Evolutionary conservation across 2,329 filamentous ascomycete genomes (phyloP), one percentile per base, ranked within the genome.

Genomic region (Diaporthe vexans): DNA sequence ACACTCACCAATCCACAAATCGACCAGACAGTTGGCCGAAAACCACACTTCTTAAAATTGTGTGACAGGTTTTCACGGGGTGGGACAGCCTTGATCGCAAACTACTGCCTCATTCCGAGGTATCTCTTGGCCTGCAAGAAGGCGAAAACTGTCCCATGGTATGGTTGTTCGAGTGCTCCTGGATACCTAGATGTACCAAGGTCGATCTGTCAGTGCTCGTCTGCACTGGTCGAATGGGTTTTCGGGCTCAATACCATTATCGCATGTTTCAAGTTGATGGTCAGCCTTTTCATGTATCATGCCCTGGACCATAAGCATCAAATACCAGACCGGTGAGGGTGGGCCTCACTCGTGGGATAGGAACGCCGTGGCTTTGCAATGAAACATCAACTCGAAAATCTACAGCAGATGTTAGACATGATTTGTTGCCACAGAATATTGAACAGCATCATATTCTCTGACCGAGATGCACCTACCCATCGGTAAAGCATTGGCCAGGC

Each of bases 51-150:
- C 9, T 17, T 9, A 19, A 65, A 4, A 11, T 19, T 37, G n/a
- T 24, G 29, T 13, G 21, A 13, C 26, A 67, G 33, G 13, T 21
- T 17, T 13, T 9, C 19, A 21, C 8, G n/a, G 17, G 19, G 21
- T n/a, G 46, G 46, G 46, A 51, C 59, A 21, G 46, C 63, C 15
- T 52, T 19, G 48, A 68, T 54, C 63, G 63, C 63, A 68, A 4
- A 37, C 13, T 54, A 21, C 13, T 52, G 63, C 63, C 46, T 4
- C 13, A 8, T 67, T 19, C 17, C 6, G 40, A 43, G 40, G 13
- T 33, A 35, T 19, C 29, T 43, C 24, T 54, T 33, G 33, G 48
- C 48, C 33, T 33, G 33, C 17, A 24, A 51, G 19, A 24, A n/a
- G 40, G 21, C 21, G 21, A 10, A n/a, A 21, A 37, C 3, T n/a